Conservation (phyloP, 257 asterid species). For the Solanum habrochaites region DNA sequence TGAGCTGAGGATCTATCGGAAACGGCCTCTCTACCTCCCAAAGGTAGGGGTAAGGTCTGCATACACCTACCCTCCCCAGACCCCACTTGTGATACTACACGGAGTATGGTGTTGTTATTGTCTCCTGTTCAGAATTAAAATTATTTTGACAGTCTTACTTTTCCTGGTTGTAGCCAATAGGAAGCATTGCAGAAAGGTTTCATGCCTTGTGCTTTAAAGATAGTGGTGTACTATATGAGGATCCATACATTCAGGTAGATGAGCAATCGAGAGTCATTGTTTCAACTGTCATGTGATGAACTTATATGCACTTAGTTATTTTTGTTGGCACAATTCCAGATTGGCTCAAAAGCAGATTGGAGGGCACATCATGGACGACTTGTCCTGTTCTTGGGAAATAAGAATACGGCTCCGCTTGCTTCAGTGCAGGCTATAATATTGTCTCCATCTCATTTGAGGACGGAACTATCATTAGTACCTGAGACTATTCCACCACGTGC, state of each 20-base stretch:
- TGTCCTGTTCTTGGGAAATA: slow-evolving; percentile 90
- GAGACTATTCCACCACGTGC: slow-evolving; percentile 96
- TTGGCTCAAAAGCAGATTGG: slow-evolving; percentile 97
- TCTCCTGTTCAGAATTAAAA: neutral
- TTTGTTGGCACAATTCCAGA: slow-evolving; percentile 29
- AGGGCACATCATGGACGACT: slow-evolving; percentile 76
- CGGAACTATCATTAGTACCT: slow-evolving; percentile 77
- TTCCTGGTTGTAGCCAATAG: slow-evolving; percentile 62
- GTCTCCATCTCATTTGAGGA: slow-evolving; percentile 72
- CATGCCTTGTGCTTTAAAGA: slow-evolving; percentile 76
- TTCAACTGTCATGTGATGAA: neutral
- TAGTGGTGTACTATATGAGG: slow-evolving; percentile 91
- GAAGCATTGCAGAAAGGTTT: slow-evolving; percentile 77
- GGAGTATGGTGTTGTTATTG: neutral
- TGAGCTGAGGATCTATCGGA: neutral
- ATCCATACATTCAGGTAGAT: slow-evolving; percentile 78
- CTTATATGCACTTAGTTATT: neutral
- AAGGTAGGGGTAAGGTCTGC: neutral
- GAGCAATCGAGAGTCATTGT: neutral
- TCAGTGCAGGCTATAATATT: slow-evolving; percentile 72
- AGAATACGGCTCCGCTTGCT: slow-evolving; percentile 60
- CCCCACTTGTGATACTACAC: neutral
- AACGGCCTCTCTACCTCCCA: neutral
- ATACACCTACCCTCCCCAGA: neutral
- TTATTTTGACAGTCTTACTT: slow-evolving; percentile 6